Evolutionary conservation across 345 rosid genomes (phyloP).

Genomic region (Aquilaria yunnanensis): DNA sequence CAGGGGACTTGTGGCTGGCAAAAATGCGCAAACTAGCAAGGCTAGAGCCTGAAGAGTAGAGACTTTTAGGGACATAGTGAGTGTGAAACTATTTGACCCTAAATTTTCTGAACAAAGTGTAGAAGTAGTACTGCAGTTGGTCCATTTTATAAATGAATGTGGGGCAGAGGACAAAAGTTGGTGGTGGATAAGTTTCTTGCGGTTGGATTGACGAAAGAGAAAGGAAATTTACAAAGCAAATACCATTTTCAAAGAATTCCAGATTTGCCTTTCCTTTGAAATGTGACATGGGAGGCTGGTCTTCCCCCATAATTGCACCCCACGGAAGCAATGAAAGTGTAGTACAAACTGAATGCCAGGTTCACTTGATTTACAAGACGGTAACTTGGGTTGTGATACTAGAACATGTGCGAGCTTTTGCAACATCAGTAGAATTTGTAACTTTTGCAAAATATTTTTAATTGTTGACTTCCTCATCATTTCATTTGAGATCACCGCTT

Average conservation of each 20-base stretch:
- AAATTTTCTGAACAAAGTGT: not conserved
- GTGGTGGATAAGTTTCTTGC: slow-evolving; percentile 9
- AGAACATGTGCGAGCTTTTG: no score
- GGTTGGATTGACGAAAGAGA: not conserved
- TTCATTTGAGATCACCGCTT: no score
- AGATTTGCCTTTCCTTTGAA: slow-evolving; percentile 1
- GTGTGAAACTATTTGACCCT: not conserved
- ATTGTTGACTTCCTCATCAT: no score
- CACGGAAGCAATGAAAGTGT: no score
- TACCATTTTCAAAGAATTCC: not conserved
- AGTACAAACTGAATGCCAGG: no score
- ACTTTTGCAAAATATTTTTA: no score
- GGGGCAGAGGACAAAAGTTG: slow-evolving; percentile 5
- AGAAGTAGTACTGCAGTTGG: not conserved
- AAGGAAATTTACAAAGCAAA: not conserved
- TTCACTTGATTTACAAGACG: no score
- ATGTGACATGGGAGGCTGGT: not conserved
- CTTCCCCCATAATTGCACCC: not conserved
- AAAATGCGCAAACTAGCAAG: slow-evolving; percentile 1
- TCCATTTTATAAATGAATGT: slow-evolving; percentile 5
- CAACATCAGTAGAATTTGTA: no score
- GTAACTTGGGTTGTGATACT: no score
- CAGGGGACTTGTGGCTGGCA: slow-evolving; percentile 9
- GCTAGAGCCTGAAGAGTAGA: not conserved
- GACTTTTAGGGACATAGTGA: slow-evolving; percentile 14